Base-by-base conservation (phyloP, 23 red algal genomes). In the Pyropia yezoensis region DNA sequence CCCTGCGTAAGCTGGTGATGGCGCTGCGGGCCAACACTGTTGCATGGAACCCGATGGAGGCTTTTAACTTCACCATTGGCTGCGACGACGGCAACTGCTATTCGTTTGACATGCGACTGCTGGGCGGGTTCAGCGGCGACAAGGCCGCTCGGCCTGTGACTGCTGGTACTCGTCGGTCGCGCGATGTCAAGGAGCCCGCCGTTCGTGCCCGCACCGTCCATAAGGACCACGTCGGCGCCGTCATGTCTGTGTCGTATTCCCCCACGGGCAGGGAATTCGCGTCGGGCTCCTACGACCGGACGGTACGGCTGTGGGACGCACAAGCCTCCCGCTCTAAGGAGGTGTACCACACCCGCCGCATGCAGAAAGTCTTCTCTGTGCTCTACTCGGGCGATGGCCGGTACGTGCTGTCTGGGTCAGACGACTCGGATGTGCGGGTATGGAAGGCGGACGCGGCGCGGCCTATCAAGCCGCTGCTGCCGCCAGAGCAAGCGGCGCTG, bases 381-480 rank as follows among this genome's bases (percentile, higher is more conserved):
- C 32, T 16, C 22, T 98, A 79, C 68, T 87, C 85, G 15, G 54
- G 83, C 29, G 94, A 98, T 57, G 80, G 53, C 7, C 39, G 63
- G 49, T 91, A 79, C 50, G 52, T 98, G 56, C 32, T 91, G 19
- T 90, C 85, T 7, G 94, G 79, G 26, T 84, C 77, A n/a, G 94
- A 98, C 57, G 94, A 98, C 51, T 87, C 75, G 33, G 82, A 91
- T 78, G 78, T 98, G 20, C 80, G 94, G n/a, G 85, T 98, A 20
- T 98, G 94, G 94, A 98, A 98, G 81, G 79, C 76, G 45, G 59
- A 90, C 20, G 58, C 85, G 28, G 71, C 76, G 16, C 57, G 68
- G 17, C 94, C 94, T 9, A 52, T 91, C 27, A 84, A 84, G 61
- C 85, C 85, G 9, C 62, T 87, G 53, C 77, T 98, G 55, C 74